Conservation (phyloP, 305 asterid genomes). For the Ajuga reptans region DNA sequence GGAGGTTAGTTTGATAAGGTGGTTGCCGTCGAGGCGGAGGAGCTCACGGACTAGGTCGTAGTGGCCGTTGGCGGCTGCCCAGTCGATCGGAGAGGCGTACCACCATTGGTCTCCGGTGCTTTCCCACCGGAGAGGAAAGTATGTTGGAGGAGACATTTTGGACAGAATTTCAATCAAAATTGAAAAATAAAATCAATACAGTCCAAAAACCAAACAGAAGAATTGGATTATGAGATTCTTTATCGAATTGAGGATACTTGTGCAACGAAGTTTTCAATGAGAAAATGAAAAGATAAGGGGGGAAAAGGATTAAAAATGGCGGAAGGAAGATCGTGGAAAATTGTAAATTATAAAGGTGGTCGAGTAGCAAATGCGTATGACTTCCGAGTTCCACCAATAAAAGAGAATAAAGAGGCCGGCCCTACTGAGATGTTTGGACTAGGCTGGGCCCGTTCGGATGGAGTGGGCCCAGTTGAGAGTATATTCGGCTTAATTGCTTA, state of each 20-base stretch:
- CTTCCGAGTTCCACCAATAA: no score
- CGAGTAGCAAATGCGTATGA: not conserved
- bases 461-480: no score
- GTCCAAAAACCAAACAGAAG: not conserved
- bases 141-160: slow-evolving; percentile 55
- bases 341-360: not conserved
- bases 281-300: not conserved
- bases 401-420: no score
- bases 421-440: no score
- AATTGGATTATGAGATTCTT: slow-evolving; percentile 9
- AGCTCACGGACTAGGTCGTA: slow-evolving; percentile 81
- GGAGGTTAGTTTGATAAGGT: slow-evolving; percentile 80
- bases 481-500: no score
- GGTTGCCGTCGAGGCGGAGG: slow-evolving; percentile 87
- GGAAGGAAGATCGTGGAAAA: not conserved
- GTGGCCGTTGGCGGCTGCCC: slow-evolving; percentile 97
- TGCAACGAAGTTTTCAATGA: not conserved
- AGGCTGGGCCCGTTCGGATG: no score
- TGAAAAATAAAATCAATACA: not conserved
- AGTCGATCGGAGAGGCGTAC: slow-evolving; percentile 95
- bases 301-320: not conserved
- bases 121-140: slow-evolving; percentile 94
- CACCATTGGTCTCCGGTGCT: slow-evolving; percentile 99
- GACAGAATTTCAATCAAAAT: slow-evolving; percentile 3
- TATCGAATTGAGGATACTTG: not conserved